These are phyloP conservation scores for Auricularia cornea DNA, from an alignment of 768 basidiomycete genomes.

Conservation along the genomic window DNA sequence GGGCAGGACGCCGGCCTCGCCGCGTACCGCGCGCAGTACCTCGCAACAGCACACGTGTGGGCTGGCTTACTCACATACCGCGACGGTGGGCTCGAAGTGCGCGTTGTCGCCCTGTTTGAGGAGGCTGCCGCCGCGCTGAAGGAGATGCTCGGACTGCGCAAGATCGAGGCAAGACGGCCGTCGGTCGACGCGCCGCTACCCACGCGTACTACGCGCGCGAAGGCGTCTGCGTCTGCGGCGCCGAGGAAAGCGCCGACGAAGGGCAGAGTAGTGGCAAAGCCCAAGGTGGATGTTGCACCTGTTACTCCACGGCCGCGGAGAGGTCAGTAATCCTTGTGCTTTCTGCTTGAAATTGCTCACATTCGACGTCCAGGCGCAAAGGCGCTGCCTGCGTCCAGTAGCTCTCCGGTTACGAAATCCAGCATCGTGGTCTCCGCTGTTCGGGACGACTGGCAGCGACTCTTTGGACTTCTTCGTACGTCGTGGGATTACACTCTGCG, in stretches of 20 bases:
- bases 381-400: neutral
- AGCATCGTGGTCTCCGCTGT: neutral
- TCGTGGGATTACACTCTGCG: neutral
- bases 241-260: slow-evolving; percentile 9
- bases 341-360: neutral
- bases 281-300: slow-evolving; percentile 14
- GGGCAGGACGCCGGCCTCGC: neutral
- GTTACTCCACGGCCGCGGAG: slow-evolving; percentile 37
- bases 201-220: slow-evolving; percentile 15
- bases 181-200: neutral
- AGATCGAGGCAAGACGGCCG: neutral
- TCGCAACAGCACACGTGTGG: neutral
- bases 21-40: neutral
- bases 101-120: neutral
- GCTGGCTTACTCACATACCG: neutral
- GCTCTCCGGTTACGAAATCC: neutral
- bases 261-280: slow-evolving; percentile 3
- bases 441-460: slow-evolving; percentile 7
- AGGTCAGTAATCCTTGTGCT: slow-evolving; percentile 21
- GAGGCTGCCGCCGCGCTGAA: no score
- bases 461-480: slow-evolving; percentile 38
- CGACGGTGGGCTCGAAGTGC: neutral
- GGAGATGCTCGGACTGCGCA: neutral
- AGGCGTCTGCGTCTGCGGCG: slow-evolving; percentile 5
- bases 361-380: neutral